Evolutionary conservation across 352 stramenopile genomes (phyloP).

Genomic region (Aphanomyces cochlioides): DNA sequence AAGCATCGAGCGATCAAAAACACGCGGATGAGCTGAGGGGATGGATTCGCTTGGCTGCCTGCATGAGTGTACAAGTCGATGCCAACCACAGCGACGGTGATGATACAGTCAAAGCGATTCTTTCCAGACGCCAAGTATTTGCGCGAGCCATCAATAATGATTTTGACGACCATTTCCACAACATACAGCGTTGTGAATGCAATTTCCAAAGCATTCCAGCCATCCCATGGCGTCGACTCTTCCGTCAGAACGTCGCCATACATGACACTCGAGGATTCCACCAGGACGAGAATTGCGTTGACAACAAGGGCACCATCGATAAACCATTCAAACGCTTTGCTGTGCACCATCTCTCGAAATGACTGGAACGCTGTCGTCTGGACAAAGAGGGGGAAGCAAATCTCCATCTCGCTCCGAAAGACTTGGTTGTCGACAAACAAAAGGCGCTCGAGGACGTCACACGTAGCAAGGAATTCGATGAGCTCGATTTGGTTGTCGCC

Average conservation of each 20-base stretch:
- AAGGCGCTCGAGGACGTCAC: conserved; percentile 2
- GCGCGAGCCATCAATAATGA: conserved; percentile 49
- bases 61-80: conserved; percentile 44
- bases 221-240: conserved; percentile 28
- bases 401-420: too few species aligned
- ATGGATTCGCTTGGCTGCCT: too few species aligned
- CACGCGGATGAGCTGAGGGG: background rate
- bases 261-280: conserved; percentile 36
- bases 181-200: conserved; percentile 67
- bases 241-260: conserved; percentile 39
- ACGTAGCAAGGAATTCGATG: conserved; percentile 30
- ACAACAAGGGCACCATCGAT: conserved; percentile 32
- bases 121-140: conserved; percentile 58
- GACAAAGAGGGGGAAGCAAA: too few species aligned
- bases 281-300: conserved; percentile 39
- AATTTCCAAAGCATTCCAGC: conserved; percentile 50
- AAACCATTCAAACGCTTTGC: conserved; percentile 24
- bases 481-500: conserved; percentile 25
- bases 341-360: conserved; percentile 37
- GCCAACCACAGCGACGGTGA: conserved; percentile 54
- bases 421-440: too few species aligned
- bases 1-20: conserved; percentile 55
- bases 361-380: conserved; percentile 31
- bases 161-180: conserved; percentile 79
- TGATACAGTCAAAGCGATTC: conserved; percentile 81